Evolutionary conservation across 768 basidiomycete genomes (phyloP).

Genomic region (Collybiopsis luxurians): DNA sequence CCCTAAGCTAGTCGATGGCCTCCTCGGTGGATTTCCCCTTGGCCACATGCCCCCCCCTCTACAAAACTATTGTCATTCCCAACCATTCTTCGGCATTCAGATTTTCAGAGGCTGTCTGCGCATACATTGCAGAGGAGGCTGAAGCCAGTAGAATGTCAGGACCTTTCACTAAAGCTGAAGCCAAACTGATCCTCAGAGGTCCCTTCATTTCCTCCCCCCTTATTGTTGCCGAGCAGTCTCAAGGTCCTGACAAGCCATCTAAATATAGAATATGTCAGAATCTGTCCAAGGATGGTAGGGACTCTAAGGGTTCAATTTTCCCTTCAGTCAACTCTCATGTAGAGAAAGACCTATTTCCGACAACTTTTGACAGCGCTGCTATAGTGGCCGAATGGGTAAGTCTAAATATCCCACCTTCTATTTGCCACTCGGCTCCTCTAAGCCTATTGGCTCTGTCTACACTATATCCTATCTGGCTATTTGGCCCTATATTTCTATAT

Average conservation of each 20-base stretch:
- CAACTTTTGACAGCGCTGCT: constrained; percentile 11
- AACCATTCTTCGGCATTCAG: neutral
- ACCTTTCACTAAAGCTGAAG: constrained; percentile 10
- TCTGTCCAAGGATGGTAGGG: constrained; percentile 12
- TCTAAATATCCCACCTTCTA: neutral
- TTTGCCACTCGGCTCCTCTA: neutral
- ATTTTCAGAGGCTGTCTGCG: neutral
- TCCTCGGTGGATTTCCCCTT: constrained; percentile 45
- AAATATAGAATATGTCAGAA: constrained; percentile 16
- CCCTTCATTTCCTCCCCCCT: constrained; percentile 18
- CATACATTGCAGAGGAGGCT: neutral
- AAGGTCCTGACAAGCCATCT: constrained; percentile 12
- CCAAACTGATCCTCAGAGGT: constrained; percentile 12
- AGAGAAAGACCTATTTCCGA: constrained; percentile 15
- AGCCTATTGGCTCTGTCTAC: too few relatives aligned
- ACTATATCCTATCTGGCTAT: too few relatives aligned
- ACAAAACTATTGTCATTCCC: neutral
- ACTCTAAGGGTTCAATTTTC: neutral
- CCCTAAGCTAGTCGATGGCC: neutral
- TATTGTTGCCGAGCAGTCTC: constrained; percentile 10
- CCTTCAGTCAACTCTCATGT: constrained; percentile 13
- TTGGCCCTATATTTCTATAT: too few relatives aligned
- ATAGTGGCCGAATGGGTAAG: constrained; percentile 14
- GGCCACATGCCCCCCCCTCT: constrained; percentile 18
- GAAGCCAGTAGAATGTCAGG: constrained; percentile 11